Conservation (phyloP, 2,329 filamentous ascomycete species). For the Colletotrichum sojae region DNA sequence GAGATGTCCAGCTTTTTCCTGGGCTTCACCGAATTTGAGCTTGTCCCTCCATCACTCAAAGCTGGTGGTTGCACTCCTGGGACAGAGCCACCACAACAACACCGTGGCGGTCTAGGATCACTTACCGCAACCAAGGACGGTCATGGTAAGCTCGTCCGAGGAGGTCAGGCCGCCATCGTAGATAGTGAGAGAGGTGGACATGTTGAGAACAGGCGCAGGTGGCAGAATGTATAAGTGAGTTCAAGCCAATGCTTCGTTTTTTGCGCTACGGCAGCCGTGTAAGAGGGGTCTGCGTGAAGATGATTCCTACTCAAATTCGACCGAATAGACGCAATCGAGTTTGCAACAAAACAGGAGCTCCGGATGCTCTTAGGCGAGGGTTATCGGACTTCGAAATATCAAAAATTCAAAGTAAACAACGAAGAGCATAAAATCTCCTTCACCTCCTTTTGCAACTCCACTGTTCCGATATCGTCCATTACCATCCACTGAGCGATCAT, state of each 20-base stretch:
- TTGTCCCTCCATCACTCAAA: no score
- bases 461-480: conserved; percentile 37
- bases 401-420: conserved; percentile 8
- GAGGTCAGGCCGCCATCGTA: conserved; percentile 48
- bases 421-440: conserved; percentile 23
- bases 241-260: background rate
- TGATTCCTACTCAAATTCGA: background rate
- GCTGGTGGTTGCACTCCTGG: no score
- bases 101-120: conserved; percentile 36
- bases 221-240: conserved; percentile 30
- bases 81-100: no score
- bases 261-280: background rate
- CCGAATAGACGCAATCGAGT: background rate
- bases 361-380: background rate
- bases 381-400: background rate
- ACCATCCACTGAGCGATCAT: conserved; percentile 29
- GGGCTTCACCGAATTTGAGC: no score
- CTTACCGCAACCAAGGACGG: conserved; percentile 86
- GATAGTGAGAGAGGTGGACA: conserved; percentile 49
- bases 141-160: conserved; percentile 74
- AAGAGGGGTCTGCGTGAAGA: background rate
- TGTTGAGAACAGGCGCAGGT: conserved; percentile 41
- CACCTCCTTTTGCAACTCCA: conserved; percentile 37
- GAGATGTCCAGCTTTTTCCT: no score
- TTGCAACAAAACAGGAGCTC: background rate